A percentile compares a stretch with the other conserved stretches of the same genome.
phyloP scores from a whole-genome alignment of 495 filamentous ascomycete species.

The Penicillium goetzii region DNA sequence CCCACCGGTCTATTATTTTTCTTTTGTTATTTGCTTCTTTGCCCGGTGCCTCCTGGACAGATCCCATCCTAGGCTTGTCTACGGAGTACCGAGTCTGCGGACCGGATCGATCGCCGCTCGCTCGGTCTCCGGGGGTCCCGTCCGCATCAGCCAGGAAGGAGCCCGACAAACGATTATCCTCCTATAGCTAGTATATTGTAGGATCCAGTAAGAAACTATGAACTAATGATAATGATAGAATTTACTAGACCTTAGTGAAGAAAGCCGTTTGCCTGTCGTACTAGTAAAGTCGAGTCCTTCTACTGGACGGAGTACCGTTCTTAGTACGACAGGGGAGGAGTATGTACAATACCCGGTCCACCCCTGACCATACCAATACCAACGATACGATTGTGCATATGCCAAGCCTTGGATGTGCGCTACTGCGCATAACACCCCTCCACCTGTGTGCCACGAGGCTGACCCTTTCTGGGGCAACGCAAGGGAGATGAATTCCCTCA shows the following conservation, averaged over 20 bases:
- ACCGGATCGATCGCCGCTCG: background rate
- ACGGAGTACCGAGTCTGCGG: background rate
- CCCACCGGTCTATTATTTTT: background rate
- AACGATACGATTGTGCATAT: constrained; percentile 8
- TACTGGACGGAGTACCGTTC: background rate
- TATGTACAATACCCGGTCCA: background rate
- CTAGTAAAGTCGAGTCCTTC: no score
- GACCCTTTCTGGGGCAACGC: constrained; percentile 22
- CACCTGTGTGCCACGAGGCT: constrained; percentile 31
- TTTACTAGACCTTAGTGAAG: no score
- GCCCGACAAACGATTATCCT: background rate
- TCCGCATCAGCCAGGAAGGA: background rate
- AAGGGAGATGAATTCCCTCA: constrained; percentile 12
- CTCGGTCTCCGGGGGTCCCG: background rate
- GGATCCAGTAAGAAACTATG: no score
- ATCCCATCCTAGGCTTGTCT: background rate
- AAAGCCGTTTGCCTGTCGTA: no score
- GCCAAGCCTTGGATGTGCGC: constrained; percentile 22
- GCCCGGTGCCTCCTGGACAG: constrained; percentile 9
- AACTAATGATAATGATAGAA: no score
- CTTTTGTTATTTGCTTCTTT: background rate
- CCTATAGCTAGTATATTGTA: no score
- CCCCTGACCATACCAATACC: background rate
- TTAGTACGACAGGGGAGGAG: background rate
- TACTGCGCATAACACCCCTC: constrained; percentile 20